Percentiles rank a stretch among this genome's conserved stretches.
Conservation (phyloP, 164 flowering plant genomes). For the Akebia trifoliata region DNA sequence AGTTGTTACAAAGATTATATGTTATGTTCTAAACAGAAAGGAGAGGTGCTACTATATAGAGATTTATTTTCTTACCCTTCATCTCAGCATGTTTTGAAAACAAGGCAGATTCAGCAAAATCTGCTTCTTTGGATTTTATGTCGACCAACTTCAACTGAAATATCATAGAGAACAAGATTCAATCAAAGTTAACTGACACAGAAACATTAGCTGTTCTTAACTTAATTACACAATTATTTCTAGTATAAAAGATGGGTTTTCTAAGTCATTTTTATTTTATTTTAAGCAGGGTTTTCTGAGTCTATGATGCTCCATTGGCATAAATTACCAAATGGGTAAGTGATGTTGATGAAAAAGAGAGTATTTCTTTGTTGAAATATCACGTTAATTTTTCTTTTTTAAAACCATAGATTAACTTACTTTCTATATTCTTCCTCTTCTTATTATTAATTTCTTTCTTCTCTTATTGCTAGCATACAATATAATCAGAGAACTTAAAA, state of each 20-base stretch:
- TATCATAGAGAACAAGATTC: background rate
- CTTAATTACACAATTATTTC: background rate
- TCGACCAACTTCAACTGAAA: constrained; percentile 54
- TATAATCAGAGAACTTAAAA: too few relatives aligned
- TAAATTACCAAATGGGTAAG: background rate
- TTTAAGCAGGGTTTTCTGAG: background rate
- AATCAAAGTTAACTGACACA: constrained; percentile 3
- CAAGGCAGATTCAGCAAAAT: constrained; percentile 56
- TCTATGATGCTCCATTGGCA: background rate
- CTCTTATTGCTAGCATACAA: too few relatives aligned
- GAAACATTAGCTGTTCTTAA: background rate
- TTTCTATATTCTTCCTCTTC: too few relatives aligned
- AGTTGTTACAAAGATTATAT: background rate
- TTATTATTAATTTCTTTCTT: too few relatives aligned
- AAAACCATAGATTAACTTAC: too few relatives aligned
- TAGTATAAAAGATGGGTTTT: background rate
- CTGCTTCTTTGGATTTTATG: constrained; percentile 50
- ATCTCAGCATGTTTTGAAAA: constrained; percentile 93
- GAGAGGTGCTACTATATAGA: background rate
- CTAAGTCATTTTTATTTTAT: background rate
- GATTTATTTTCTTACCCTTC: constrained; percentile 46
- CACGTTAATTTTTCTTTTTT: too few relatives aligned
- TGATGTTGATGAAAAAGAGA: background rate
- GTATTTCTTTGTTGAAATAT: background rate
- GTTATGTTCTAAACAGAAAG: background rate